Evolutionary conservation across 768 basidiomycete genomes (phyloP).

Genomic region (Suillus discolor): DNA sequence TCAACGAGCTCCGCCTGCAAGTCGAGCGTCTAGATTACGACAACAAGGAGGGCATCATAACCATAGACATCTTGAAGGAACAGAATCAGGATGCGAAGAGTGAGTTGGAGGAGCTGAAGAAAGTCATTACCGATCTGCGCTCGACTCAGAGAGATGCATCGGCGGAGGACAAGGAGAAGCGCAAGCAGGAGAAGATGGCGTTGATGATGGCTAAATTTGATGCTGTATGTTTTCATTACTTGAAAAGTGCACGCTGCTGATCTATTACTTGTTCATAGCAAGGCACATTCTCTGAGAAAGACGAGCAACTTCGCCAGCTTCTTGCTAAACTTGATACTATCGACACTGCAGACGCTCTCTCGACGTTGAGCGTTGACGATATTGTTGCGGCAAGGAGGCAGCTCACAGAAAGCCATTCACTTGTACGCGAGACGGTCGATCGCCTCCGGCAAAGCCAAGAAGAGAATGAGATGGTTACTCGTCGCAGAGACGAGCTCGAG

Average conservation of each 20-base stretch:
- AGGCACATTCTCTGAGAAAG: conserved; percentile 94
- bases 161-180: conserved; percentile 97
- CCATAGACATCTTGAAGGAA: conserved; percentile 93
- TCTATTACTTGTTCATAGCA: conserved; percentile 49
- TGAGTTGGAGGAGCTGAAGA: conserved; percentile 90
- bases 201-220: conserved; percentile 99
- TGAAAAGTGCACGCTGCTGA: neutral
- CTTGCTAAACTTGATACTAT: conserved; percentile 83
- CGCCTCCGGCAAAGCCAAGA: conserved; percentile 88
- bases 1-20: conserved; percentile 90
- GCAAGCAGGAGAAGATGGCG: conserved; percentile 99
- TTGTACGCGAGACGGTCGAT: conserved; percentile 88
- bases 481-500: conserved; percentile 89
- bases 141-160: conserved; percentile 80
- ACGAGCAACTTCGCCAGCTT: conserved; percentile 86
- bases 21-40: conserved; percentile 94
- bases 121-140: conserved; percentile 77
- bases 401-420: conserved; percentile 83
- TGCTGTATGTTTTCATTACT: conserved; percentile 56
- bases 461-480: conserved; percentile 83
- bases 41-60: conserved; percentile 92
- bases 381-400: conserved; percentile 83
- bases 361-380: conserved; percentile 72
- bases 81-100: conserved; percentile 84
- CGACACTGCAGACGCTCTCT: conserved; percentile 58